Evolutionary conservation across 352 stramenopile genomes (phyloP).

Genomic region (Pythium phragmiticola): DNA sequence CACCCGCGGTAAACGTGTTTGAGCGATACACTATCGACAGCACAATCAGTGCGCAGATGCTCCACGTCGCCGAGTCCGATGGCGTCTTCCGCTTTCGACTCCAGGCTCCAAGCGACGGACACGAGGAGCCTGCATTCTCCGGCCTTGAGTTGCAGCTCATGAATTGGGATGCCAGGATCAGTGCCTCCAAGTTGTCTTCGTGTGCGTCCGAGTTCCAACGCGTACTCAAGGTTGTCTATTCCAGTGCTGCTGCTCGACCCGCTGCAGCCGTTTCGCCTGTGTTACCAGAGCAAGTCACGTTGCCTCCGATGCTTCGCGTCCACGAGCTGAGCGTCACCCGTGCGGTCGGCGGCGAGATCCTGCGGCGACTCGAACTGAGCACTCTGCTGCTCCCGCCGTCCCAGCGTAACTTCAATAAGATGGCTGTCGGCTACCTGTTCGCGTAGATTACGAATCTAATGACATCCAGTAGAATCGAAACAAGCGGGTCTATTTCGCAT

Average conservation of each 20-base stretch:
- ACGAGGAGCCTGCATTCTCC: slow-evolving; percentile 18
- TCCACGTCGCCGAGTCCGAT: slow-evolving; percentile 69
- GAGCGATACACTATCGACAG: slow-evolving; percentile 71
- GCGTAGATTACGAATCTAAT: slow-evolving; percentile 21
- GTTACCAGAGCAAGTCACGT: not conserved
- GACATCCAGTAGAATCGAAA: no score
- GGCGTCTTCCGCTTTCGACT: slow-evolving; percentile 71
- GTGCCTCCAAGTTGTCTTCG: slow-evolving; percentile 22
- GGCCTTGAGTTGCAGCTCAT: slow-evolving; percentile 49
- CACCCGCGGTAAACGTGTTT: slow-evolving; percentile 38
- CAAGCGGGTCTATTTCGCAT: not conserved
- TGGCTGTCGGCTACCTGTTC: slow-evolving; percentile 62
- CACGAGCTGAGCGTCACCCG: slow-evolving; percentile 38
- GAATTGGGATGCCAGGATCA: slow-evolving; percentile 72
- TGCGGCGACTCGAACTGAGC: slow-evolving; percentile 41
- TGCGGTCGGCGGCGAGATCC: slow-evolving; percentile 34
- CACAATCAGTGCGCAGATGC: slow-evolving; percentile 59
- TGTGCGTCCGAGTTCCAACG: slow-evolving; percentile 34
- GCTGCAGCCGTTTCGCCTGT: not conserved
- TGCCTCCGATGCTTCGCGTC: slow-evolving; percentile 26
- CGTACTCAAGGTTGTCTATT: slow-evolving; percentile 72
- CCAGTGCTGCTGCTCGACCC: not conserved
- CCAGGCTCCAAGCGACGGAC: slow-evolving; percentile 1
- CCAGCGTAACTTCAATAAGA: slow-evolving; percentile 50
- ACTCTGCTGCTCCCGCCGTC: slow-evolving; percentile 48